phyloP scores from a whole-genome alignment of 176 grass and related monocot species.

The Puya raimondii region DNA sequence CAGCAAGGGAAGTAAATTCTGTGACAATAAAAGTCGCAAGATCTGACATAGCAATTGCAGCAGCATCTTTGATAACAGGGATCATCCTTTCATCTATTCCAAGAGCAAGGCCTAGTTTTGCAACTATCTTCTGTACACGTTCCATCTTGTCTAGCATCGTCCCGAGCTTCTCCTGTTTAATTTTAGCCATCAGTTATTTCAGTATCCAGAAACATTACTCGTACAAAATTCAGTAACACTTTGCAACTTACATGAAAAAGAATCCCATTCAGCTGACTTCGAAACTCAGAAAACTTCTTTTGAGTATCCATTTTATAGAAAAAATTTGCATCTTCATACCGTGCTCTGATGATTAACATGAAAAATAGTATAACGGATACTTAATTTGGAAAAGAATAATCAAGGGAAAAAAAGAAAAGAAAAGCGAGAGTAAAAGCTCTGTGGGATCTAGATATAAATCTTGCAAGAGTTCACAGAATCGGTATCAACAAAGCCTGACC shows the following conservation, averaged over 20 bases:
- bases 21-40: constrained; percentile 79
- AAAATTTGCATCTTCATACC: constrained; percentile 92
- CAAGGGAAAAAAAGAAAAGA: neutral
- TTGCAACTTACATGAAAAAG: constrained; percentile 89
- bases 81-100: constrained; percentile 44
- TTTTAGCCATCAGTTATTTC: constrained; percentile 13
- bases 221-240: neutral
- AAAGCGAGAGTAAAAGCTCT: neutral
- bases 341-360: constrained; percentile 44
- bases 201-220: constrained; percentile 8
- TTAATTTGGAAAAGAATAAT: neutral
- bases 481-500: constrained; percentile 30
- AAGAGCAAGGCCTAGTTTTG: constrained; percentile 40
- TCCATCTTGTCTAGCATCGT: constrained; percentile 93
- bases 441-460: neutral
- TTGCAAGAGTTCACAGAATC: neutral
- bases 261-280: constrained; percentile 60
- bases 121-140: constrained; percentile 45
- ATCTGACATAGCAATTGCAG: constrained; percentile 85
- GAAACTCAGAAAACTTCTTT: constrained; percentile 86
- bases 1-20: constrained; percentile 87
- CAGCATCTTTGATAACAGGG: constrained; percentile 54
- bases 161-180: constrained; percentile 80
- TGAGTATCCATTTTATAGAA: constrained; percentile 93
- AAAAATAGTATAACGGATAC: neutral